phyloP scores from a whole-genome alignment of 176 grass and related monocot genomes.

The Musa troglodytarum region DNA sequence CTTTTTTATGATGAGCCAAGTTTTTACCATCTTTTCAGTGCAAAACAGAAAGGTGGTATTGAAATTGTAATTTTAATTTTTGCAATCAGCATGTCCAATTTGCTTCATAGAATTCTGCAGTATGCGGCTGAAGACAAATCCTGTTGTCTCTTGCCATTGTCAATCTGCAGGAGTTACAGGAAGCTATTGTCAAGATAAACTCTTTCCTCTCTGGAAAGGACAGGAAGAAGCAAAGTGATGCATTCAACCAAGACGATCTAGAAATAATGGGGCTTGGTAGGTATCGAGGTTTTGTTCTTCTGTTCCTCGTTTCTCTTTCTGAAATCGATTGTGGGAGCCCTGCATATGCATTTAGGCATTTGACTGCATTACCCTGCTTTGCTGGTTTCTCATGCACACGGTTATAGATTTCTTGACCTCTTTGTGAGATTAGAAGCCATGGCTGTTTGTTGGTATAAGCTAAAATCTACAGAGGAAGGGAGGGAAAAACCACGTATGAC shows the following conservation, averaged over 20 bases:
- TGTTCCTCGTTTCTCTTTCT: not conserved
- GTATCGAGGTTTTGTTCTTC: not conserved
- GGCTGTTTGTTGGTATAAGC: too few relatives aligned
- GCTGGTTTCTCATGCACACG: not conserved
- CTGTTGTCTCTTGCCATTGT: not conserved
- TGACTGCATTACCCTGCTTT: not conserved
- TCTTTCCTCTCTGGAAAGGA: constrained; percentile 38
- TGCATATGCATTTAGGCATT: not conserved
- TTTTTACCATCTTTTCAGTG: too few relatives aligned
- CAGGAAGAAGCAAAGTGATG: constrained; percentile 24
- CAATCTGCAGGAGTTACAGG: constrained; percentile 49
- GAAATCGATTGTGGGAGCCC: not conserved
- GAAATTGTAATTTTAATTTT: not conserved
- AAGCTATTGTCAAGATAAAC: constrained; percentile 62
- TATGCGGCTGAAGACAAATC: too few relatives aligned
- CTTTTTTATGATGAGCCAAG: too few relatives aligned
- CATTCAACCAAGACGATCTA: constrained; percentile 66
- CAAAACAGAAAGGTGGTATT: too few relatives aligned
- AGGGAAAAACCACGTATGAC: too few relatives aligned
- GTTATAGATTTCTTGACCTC: not conserved
- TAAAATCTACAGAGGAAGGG: too few relatives aligned
- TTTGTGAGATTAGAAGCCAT: too few relatives aligned
- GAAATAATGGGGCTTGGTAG: constrained; percentile 62
- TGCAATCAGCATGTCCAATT: not conserved
- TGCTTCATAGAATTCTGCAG: not conserved